A percentile compares a stretch with the other conserved stretches of the same genome.
phyloP scores from a whole-genome alignment of 2,329 filamentous ascomycete species.

The Calycina marina region DNA sequence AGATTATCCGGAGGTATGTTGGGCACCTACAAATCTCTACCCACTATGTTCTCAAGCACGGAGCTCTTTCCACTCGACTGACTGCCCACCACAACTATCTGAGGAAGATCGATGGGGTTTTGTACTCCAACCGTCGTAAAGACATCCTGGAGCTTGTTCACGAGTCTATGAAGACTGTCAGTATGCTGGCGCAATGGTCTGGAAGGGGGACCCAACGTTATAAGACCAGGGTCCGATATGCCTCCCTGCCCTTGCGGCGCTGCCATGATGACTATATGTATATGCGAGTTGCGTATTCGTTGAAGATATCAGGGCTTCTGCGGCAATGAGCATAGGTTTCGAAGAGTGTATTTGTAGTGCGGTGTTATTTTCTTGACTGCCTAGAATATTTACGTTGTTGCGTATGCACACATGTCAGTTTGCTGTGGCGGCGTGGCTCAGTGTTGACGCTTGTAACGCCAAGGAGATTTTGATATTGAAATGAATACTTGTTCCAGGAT shows the following conservation, averaged over 20 bases:
- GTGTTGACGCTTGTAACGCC: too few relatives aligned
- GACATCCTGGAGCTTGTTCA: slow-evolving; percentile 99
- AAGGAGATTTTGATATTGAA: too few relatives aligned
- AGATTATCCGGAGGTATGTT: slow-evolving; percentile 8
- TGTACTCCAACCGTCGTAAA: slow-evolving; percentile 97
- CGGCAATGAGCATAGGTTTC: too few relatives aligned
- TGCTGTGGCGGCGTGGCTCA: too few relatives aligned
- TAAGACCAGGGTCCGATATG: slow-evolving; percentile 52
- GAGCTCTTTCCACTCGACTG: slow-evolving; percentile 99
- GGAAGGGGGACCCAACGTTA: slow-evolving; percentile 35
- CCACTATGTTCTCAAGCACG: slow-evolving; percentile 96
- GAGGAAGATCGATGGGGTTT: slow-evolving; percentile 96
- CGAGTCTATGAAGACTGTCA: slow-evolving; percentile 41
- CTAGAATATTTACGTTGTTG: neutral
- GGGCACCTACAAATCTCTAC: slow-evolving; percentile 80
- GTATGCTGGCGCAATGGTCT: slow-evolving; percentile 15
- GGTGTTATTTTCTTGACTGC: neutral
- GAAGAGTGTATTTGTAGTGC: too few relatives aligned
- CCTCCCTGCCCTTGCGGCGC: slow-evolving; percentile 37
- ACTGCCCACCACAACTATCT: slow-evolving; percentile 95
- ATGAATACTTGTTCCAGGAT: too few relatives aligned
- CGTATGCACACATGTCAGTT: too few relatives aligned
- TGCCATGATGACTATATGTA: slow-evolving; percentile 10
- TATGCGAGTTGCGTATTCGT: too few relatives aligned
- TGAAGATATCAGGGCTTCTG: too few relatives aligned